A percentile compares a stretch with the other conserved stretches of the same genome.
phyloP scores from a whole-genome alignment of 495 filamentous ascomycete species.

The Podospora anserina region DNA sequence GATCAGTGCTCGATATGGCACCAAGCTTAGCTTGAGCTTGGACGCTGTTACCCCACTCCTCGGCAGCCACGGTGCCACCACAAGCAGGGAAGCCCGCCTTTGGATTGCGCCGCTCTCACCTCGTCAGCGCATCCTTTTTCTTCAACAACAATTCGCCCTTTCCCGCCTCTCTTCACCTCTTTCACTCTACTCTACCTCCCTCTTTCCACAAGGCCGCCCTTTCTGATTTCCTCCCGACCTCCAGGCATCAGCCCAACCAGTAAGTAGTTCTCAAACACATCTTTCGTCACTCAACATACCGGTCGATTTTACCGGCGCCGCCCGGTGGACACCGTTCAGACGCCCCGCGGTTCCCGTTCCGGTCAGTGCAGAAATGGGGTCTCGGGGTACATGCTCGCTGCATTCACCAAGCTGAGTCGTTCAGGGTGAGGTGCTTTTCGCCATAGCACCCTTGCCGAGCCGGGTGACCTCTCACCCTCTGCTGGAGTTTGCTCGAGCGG shows the following conservation, averaged over 20 bases:
- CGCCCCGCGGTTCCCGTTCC: conserved; percentile 3
- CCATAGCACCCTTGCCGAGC: conserved; percentile 12
- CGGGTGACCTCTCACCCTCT: neutral
- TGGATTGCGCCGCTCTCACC: neutral
- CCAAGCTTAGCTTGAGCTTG: conserved; percentile 5
- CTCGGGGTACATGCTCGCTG: neutral
- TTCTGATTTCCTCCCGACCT: neutral
- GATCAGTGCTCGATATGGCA: neutral
- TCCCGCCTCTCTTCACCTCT: conserved; percentile 1
- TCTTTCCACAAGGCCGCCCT: neutral
- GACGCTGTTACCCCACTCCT: neutral
- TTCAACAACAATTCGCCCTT: neutral
- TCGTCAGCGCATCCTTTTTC: neutral
- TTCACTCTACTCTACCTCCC: neutral
- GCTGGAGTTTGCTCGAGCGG: conserved; percentile 1
- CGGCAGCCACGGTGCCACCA: neutral
- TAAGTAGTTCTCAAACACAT: neutral
- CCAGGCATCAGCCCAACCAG: neutral
- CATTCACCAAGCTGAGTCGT: conserved; percentile 7
- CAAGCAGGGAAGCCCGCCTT: neutral
- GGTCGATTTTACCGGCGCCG: neutral
- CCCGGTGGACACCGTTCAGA: neutral
- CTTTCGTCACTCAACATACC: neutral
- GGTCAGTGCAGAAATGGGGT: conserved; percentile 1
- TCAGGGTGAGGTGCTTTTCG: neutral